phyloP scores from a whole-genome alignment of 179 eudicot species.

The Silene vulgaris region DNA sequence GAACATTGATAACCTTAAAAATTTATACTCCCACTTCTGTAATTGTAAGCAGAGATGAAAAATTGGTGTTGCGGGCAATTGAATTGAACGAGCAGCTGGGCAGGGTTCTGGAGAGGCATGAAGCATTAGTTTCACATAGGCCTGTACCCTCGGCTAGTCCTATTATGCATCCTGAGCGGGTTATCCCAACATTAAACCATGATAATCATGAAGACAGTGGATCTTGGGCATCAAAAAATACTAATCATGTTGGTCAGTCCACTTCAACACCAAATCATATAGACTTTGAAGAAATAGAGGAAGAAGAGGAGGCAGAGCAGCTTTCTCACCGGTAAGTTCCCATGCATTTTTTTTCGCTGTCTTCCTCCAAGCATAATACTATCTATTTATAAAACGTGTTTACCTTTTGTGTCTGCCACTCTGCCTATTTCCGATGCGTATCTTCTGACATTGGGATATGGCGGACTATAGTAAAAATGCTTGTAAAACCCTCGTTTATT shows the following conservation, averaged over 20 bases:
- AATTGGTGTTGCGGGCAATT: slow-evolving; percentile 64
- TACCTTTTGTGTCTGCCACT: too few relatives aligned
- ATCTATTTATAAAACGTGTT: not conserved
- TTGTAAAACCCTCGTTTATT: too few relatives aligned
- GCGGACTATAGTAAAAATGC: too few relatives aligned
- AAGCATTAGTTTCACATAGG: slow-evolving; percentile 42
- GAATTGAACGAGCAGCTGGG: slow-evolving; percentile 85
- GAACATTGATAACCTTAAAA: not conserved
- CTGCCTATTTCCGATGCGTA: too few relatives aligned
- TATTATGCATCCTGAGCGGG: slow-evolving; percentile 30
- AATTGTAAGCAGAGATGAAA: slow-evolving; percentile 55
- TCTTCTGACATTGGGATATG: too few relatives aligned
- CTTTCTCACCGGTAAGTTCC: slow-evolving; percentile 66
- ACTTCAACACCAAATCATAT: slow-evolving; percentile 25
- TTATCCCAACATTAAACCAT: slow-evolving; percentile 31
- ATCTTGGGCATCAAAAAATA: slow-evolving; percentile 38
- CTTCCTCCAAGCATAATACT: not conserved
- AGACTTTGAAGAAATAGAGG: slow-evolving; percentile 45
- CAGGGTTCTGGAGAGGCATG: slow-evolving; percentile 62
- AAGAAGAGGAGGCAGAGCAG: slow-evolving; percentile 86
- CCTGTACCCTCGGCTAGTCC: slow-evolving; percentile 22
- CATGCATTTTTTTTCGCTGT: not conserved
- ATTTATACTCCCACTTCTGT: not conserved
- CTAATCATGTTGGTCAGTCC: slow-evolving; percentile 19
- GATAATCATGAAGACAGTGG: slow-evolving; percentile 29